Evolutionary conservation across 768 basidiomycete species (phyloP), one percentile per base, ranked within the genome.

Genomic region (Termitomyces sp.): DNA sequence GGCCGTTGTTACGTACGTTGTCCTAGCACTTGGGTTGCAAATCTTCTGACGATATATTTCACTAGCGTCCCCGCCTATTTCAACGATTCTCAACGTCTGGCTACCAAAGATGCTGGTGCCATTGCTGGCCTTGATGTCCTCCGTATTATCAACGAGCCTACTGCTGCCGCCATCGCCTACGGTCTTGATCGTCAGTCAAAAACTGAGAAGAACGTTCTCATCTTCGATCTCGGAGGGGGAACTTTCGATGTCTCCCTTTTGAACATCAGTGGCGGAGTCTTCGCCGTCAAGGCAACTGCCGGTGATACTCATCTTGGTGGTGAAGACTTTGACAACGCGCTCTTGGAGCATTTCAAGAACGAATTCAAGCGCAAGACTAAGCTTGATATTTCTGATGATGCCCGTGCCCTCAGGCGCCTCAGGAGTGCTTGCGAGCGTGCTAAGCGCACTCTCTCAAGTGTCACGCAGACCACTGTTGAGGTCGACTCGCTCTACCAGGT

Each of bases 141-240:
- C 76, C 96, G 97, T 78, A 99, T 99, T 82, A 99, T 99, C 82
- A 99, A 99, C 78, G 97, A 99, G 80, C 97, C 97, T 62, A 99
- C 97, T 55, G 97, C 97, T 52, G 97, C 97, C 58, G 97, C 97
- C 70, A 98, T 99, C 66, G 97, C 97, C 52, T 98, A 98, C 73
- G 97, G 97, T 82, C 88, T 92, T 56, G 97, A 98, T 74, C 89
- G 91, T 70, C 92, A 97, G 78, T 86, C 89, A 69, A 92, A 91
- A 76, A 79, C 84, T 60, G 96, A 98, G 83, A 94, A 93, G 78
- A 98, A 96, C 70, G 96, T 99, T 60, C 87, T 99, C 72, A 98
- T 99, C 73, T 99, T 99, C 81, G 96, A 99, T 81, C 83, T 99
- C 58, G 96, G 96, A 71, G 96, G 96, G 81, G 96, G 96, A 80